Evolutionary conservation across 2,329 filamentous ascomycete genomes (phyloP).

Genomic region (Cryphonectria radicalis): DNA sequence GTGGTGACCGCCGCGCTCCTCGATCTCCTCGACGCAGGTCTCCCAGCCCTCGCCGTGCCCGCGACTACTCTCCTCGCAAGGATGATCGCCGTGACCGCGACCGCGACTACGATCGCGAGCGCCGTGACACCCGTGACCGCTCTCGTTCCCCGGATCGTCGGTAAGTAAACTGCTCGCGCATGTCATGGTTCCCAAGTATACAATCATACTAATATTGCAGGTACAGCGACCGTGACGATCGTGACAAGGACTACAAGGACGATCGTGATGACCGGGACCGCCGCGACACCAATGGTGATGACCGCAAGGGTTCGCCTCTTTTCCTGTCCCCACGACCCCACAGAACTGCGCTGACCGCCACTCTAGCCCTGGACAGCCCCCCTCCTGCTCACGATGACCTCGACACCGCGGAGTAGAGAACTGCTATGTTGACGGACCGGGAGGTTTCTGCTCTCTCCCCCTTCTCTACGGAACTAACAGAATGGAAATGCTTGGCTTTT

Average conservation of each 20-base stretch:
- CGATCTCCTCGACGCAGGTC: constrained; percentile 70
- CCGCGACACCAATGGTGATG: constrained; percentile 84
- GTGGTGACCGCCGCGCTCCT: constrained; percentile 46
- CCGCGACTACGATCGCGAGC: constrained; percentile 77
- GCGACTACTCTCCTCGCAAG: constrained; percentile 86
- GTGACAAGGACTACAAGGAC: constrained; percentile 56
- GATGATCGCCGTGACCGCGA: constrained; percentile 84
- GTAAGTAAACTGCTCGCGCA: constrained; percentile 41
- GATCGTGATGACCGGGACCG: constrained; percentile 75
- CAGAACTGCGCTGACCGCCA: constrained; percentile 31
- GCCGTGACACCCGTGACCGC: constrained; percentile 72
- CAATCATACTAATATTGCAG: constrained; percentile 41
- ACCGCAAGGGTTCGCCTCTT: constrained; percentile 75
- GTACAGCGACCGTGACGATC: constrained; percentile 55
- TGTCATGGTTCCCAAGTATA: constrained; percentile 46
- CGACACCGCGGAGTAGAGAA: constrained; percentile 80
- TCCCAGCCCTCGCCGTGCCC: constrained; percentile 73
- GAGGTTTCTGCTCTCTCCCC: constrained; percentile 29
- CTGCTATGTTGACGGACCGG: constrained; percentile 16
- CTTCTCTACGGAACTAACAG: constrained; percentile 30
- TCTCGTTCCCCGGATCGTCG: constrained; percentile 71
- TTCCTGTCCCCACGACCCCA: constrained; percentile 39
- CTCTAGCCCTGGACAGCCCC: constrained; percentile 69
- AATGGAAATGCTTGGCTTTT: constrained; percentile 26
- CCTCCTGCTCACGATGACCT: constrained; percentile 89